Percentiles rank a stretch among this genome's conserved stretches.
These are phyloP conservation scores for Actinomucor elegans DNA, from an alignment of 371 early-diverging fungal species.

Conservation along the genomic window DNA sequence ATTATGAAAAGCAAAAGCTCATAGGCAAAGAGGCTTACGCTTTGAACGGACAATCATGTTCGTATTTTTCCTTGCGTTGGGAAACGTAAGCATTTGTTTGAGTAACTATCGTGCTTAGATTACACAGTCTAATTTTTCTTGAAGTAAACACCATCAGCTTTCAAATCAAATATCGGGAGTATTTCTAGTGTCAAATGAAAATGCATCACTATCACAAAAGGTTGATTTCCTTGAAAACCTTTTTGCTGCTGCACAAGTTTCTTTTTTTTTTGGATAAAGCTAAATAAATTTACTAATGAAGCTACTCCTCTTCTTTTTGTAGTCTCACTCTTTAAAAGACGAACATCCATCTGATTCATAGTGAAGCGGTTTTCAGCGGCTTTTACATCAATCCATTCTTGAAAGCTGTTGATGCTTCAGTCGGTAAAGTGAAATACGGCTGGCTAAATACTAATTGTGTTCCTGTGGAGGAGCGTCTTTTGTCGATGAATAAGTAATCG, in stretches of 20 bases:
- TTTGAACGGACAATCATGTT: not conserved
- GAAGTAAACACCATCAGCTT: not conserved
- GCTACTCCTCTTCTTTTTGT: not conserved
- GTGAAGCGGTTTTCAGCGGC: not conserved
- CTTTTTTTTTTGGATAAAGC: not conserved
- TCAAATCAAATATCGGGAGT: not conserved
- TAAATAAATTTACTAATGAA: not conserved
- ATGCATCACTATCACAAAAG: not conserved
- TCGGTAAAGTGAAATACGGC: not conserved
- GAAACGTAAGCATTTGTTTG: not conserved
- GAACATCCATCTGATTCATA: not conserved
- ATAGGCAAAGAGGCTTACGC: not conserved
- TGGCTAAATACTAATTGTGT: not conserved
- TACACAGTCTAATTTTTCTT: constrained; percentile 1
- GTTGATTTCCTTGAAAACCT: not conserved
- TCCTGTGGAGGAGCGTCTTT: not conserved
- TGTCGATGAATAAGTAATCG: not conserved
- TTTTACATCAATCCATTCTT: not conserved
- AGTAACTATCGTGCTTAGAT: not conserved
- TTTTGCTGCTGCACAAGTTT: not conserved
- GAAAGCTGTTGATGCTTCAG: not conserved
- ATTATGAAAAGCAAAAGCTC: not conserved
- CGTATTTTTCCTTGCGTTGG: not conserved
- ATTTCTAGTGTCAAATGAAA: not conserved
- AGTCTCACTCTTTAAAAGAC: not conserved